Evolutionary conservation across 495 filamentous ascomycete genomes (phyloP), one percentile per base, ranked within the genome.

Genomic region (Articulospora tetracladia): DNA sequence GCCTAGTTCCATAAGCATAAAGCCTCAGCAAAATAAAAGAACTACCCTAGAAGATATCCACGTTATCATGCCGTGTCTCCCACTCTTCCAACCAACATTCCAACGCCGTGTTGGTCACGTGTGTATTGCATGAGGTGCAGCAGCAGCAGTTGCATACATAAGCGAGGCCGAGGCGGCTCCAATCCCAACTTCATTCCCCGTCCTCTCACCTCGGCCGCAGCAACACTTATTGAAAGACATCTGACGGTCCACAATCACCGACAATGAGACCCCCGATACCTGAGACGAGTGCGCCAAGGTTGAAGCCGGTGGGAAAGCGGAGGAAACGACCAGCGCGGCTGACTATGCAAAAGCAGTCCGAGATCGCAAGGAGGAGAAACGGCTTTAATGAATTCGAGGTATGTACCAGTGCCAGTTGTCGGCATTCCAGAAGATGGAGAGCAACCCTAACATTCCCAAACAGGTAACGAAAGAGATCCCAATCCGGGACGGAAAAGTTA

Each of bases 341-440:
- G 20, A 36, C 27, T 19, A 12, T 24, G 25, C 19, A 55, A 19
- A 39, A 19, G 20, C 15, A 24, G 30, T 26, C 22, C 7, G 28
- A 53, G 25, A 27, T 19, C 1, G 25, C 23, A 7, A 30, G 28
- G 28, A 53, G 25, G 25, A 28, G 25, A 22, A 53, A 53, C 30
- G 50, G 50, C 30, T 53, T 53, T 17, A 30, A 53, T 32, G 22
- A 26, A 6, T 53, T 53, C 25, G 50, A 30, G 25, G 50, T 53
- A 30, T 28, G 50, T 3, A 34, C 6, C 30, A 34, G n/a, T n/a
- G n/a, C n/a, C n/a, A n/a, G n/a, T n/a, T n/a, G n/a, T n/a, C n/a
- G n/a, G n/a, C n/a, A n/a, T n/a, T n/a, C n/a, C n/a, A n/a, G n/a
- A n/a, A n/a, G n/a, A n/a, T n/a, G n/a, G n/a, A n/a, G n/a, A n/a